Evolutionary conservation across 2,329 filamentous ascomycete genomes (phyloP), one percentile per base, ranked within the genome.

Genomic region (Incumbomyces lentus): DNA sequence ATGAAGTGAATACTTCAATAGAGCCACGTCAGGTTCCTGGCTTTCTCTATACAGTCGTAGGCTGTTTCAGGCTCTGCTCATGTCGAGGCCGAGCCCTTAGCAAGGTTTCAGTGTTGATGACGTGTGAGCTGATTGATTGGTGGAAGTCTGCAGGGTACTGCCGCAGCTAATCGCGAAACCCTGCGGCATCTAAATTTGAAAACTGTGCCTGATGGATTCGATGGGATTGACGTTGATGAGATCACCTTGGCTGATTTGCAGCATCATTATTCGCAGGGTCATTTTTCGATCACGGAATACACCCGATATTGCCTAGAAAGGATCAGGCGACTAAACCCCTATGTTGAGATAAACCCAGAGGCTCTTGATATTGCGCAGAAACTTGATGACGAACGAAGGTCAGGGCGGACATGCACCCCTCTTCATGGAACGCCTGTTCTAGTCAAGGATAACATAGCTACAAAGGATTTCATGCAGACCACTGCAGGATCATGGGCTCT

Each of bases 341-440:
- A 58, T 30, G 51, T 60, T 31, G 58, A 61, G 42, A 49, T 54
- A 13, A 60, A 60, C 40, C 59, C 59, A 12, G 52, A 56, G 12
- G 52, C 54, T 4, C 18, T 56, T 14, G 46, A 47, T 2, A 48
- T 51, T 40, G 60, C 60, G 2, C 44, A 40, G 37, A 36, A 37
- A 6, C 51, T 60, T 13, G 61, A 62, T 38, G 38, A 53, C 16
- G 57, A 62, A 47, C 47, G 60, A 32, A 13, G 19, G 33, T 46
- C 44, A n/a, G 41, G 43, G 10, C 57, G 53, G 13, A 56, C 51
- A n/a, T 34, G 52, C 11, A 53, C 56, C 17, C 51, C 54, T 13
- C 54, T 65, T 1, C 61, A 65, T 53, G 62, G 62, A 1, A 59
- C 64, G n/a, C 61, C 62, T 1, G 55, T 65, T 19, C 48, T 64